These are phyloP conservation scores for Metschnikowia chrysomelidarum DNA, from an alignment of 805 yeast genomes.

Conservation along the genomic window DNA sequence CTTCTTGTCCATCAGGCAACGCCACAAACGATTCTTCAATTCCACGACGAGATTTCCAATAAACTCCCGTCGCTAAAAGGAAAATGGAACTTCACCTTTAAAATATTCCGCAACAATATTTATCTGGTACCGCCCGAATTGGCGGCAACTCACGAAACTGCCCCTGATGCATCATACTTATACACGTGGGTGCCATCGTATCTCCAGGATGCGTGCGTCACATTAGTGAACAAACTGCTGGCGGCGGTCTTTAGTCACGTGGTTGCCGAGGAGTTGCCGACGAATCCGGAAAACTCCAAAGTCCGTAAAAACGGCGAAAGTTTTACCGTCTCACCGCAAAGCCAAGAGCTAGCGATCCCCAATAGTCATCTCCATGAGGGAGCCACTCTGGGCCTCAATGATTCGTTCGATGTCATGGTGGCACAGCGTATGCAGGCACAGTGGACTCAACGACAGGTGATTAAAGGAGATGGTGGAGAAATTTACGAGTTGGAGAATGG, in stretches of 20 bases:
- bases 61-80: slow-evolving; percentile 60
- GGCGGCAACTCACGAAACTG: slow-evolving; percentile 24
- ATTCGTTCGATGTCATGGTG: slow-evolving; percentile 55
- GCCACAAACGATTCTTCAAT: slow-evolving; percentile 61
- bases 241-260: slow-evolving; percentile 35
- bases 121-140: slow-evolving; percentile 44
- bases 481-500: slow-evolving; percentile 57
- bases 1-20: slow-evolving; percentile 39
- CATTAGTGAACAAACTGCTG: slow-evolving; percentile 45
- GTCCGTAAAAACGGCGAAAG: too few relatives aligned
- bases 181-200: slow-evolving; percentile 54
- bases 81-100: slow-evolving; percentile 68
- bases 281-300: too few relatives aligned
- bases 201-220: slow-evolving; percentile 43
- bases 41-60: slow-evolving; percentile 70
- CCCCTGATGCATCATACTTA: slow-evolving; percentile 44
- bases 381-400: slow-evolving; percentile 54
- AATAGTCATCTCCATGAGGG: slow-evolving; percentile 45
- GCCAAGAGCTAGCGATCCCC: slow-evolving; percentile 29
- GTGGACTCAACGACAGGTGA: slow-evolving; percentile 67
- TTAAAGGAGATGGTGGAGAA: slow-evolving; percentile 74
- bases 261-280: slow-evolving; percentile 30
- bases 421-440: slow-evolving; percentile 59
- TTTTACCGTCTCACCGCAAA: too few relatives aligned
- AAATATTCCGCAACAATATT: slow-evolving; percentile 64